Evolutionary conservation across 164 flowering plant species (phyloP).

Genomic region (Annona cherimola): DNA sequence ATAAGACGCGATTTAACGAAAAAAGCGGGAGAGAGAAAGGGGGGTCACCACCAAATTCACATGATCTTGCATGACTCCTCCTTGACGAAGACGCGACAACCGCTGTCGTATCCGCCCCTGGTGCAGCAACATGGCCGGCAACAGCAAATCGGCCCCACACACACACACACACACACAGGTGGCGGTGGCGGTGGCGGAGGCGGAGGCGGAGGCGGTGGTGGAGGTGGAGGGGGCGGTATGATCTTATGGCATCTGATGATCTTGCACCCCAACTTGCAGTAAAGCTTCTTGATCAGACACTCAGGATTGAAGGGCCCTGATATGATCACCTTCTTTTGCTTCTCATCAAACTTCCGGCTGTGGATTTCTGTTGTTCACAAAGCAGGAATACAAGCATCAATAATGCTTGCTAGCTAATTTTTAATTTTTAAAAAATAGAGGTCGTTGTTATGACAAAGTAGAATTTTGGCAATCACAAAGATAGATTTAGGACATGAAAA

Average conservation of each 20-base stretch:
- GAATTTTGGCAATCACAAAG: too few relatives aligned
- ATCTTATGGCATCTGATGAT: conserved; percentile 1
- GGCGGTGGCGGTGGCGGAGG: neutral
- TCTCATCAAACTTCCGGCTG: conserved; percentile 6
- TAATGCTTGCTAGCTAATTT: too few relatives aligned
- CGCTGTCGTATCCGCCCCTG: neutral
- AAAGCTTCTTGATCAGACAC: conserved; percentile 6
- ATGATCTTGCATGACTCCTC: conserved; percentile 9
- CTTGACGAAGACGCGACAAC: conserved; percentile 7
- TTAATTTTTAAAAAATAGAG: too few relatives aligned
- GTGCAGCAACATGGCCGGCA: conserved; percentile 2
- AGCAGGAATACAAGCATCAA: neutral
- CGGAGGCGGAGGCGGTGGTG: conserved; percentile 2
- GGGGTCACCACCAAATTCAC: neutral
- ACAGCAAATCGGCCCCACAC: neutral
- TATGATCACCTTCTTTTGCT: conserved; percentile 12
- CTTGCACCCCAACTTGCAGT: conserved; percentile 12
- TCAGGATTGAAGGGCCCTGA: conserved; percentile 18
- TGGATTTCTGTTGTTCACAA: conserved; percentile 12
- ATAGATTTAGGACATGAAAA: too few relatives aligned
- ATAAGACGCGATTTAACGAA: too few relatives aligned
- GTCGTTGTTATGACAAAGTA: too few relatives aligned
- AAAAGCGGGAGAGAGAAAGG: neutral
- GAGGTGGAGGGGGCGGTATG: conserved; percentile 7
- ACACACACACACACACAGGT: too few relatives aligned